Evolutionary conservation across 225 moss, liverwort and hornwort genomes (phyloP).

Genomic region (Rhytidiadelphus loreus): DNA sequence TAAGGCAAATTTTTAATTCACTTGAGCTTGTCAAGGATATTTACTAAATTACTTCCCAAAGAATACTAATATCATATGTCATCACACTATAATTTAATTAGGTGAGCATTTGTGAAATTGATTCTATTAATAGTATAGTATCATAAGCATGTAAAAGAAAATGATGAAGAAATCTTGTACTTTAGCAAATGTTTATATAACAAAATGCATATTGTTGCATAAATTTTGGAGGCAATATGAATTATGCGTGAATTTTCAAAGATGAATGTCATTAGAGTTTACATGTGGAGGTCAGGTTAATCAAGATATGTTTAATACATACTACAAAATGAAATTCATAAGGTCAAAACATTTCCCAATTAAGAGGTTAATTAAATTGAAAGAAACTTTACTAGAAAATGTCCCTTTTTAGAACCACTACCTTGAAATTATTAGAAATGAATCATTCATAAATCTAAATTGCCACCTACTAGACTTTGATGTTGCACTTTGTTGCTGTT

Average conservation of each 20-base stretch:
- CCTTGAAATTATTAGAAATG: background rate
- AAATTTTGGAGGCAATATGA: background rate
- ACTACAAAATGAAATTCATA: background rate
- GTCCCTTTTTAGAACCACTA: background rate
- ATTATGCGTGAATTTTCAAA: background rate
- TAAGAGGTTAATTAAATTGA: background rate
- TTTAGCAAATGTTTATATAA: too few species aligned
- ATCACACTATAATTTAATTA: background rate
- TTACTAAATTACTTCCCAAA: background rate
- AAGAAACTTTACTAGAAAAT: background rate
- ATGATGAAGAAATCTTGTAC: too few species aligned
- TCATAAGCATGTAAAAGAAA: too few species aligned
- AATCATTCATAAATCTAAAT: background rate
- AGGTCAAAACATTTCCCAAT: background rate
- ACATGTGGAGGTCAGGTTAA: background rate
- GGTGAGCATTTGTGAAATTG: background rate
- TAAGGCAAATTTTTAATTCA: background rate
- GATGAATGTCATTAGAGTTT: background rate
- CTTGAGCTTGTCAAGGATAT: background rate
- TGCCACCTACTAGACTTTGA: background rate
- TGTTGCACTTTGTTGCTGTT: background rate
- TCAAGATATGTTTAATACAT: background rate
- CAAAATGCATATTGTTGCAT: background rate
- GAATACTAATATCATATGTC: background rate
- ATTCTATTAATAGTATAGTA: too few species aligned